Conservation (phyloP, 176 grass and related monocot genomes). For the Oryza meyeriana region DNA sequence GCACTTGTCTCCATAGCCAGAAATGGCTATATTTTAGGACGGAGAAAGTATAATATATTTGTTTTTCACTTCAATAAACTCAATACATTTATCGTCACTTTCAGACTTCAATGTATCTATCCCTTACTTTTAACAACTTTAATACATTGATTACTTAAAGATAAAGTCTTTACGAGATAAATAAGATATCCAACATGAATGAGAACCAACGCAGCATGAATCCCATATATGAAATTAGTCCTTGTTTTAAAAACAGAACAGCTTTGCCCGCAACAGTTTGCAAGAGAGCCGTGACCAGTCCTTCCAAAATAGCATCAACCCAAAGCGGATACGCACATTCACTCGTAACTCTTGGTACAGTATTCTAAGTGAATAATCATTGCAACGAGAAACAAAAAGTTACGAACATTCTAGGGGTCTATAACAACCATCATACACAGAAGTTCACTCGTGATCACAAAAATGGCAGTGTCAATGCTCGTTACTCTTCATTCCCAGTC, state of each 20-base stretch:
- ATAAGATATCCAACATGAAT: too few species aligned
- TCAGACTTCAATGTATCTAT: too few species aligned
- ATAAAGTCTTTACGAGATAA: too few species aligned
- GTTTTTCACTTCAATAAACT: too few species aligned
- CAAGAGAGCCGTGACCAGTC: neutral
- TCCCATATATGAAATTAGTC: too few species aligned
- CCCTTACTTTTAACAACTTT: too few species aligned
- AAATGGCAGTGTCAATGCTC: neutral
- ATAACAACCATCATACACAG: neutral
- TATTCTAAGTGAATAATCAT: neutral
- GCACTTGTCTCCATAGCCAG: too few species aligned
- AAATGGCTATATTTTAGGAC: too few species aligned
- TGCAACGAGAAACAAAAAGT: neutral
- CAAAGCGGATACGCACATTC: neutral
- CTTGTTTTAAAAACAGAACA: neutral
- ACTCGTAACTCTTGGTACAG: neutral
- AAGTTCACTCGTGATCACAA: neutral
- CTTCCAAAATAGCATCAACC: neutral
- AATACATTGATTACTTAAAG: too few species aligned
- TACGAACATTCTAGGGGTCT: neutral
- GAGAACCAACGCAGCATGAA: too few species aligned
- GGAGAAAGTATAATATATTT: too few species aligned
- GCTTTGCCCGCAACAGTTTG: neutral
- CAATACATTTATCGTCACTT: too few species aligned
- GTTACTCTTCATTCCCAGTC: constrained; percentile 53